Conservation (phyloP, 768 basidiomycete genomes). For the Pleurotus giganteus region DNA sequence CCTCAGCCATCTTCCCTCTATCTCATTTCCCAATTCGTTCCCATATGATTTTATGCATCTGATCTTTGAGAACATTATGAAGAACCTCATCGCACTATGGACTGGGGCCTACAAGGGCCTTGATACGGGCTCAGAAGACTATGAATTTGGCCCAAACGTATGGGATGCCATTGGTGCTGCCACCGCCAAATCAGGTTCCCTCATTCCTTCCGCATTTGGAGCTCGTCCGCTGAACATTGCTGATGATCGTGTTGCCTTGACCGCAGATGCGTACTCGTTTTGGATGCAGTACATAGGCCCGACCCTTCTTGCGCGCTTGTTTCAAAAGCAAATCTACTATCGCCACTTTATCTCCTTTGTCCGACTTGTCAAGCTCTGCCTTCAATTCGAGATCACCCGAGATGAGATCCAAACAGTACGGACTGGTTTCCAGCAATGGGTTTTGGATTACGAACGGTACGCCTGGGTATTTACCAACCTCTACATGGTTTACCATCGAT, state of each 20-base stretch:
- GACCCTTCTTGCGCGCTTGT: slow-evolving; percentile 30
- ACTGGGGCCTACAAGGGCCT: slow-evolving; percentile 40
- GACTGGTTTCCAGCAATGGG: slow-evolving; percentile 26
- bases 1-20: slow-evolving; percentile 25
- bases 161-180: slow-evolving; percentile 39
- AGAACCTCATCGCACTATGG: slow-evolving; percentile 39
- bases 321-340: slow-evolving; percentile 32
- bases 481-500: neutral
- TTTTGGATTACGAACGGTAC: slow-evolving; percentile 35
- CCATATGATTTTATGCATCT: slow-evolving; percentile 53
- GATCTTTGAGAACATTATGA: slow-evolving; percentile 41
- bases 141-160: slow-evolving; percentile 24
- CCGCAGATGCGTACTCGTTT: slow-evolving; percentile 37
- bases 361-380: slow-evolving; percentile 29
- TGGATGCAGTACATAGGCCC: slow-evolving; percentile 40
- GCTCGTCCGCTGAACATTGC: slow-evolving; percentile 31
- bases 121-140: slow-evolving; percentile 26
- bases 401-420: slow-evolving; percentile 22
- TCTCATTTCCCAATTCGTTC: slow-evolving; percentile 37
- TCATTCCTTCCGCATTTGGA: slow-evolving; percentile 39
- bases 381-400: slow-evolving; percentile 31
- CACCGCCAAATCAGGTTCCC: slow-evolving; percentile 26
- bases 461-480: too few relatives aligned
- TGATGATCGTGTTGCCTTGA: slow-evolving; percentile 20
- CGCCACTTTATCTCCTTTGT: slow-evolving; percentile 40